Evolutionary conservation across 202 grass and related monocot genomes (phyloP).

Genomic region (Alloteropsis angusta): DNA sequence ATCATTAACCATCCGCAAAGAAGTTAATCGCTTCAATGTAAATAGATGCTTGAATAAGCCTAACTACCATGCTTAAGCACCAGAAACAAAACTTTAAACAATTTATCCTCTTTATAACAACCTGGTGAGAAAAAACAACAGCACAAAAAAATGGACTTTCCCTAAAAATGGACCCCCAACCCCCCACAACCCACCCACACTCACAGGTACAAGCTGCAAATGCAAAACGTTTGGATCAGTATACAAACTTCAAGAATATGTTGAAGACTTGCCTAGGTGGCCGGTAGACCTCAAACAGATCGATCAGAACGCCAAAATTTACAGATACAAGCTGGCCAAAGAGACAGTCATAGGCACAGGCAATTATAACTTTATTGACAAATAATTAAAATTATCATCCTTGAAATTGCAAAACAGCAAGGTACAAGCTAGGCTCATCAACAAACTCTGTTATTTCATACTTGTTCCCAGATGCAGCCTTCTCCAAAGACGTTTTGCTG

Average conservation of each 20-base stretch:
- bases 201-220: too few species aligned
- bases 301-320: not conserved
- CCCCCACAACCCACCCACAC: too few species aligned
- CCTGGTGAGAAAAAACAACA: too few species aligned
- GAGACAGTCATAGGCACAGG: not conserved
- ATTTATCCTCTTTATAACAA: too few species aligned
- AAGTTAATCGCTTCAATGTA: too few species aligned
- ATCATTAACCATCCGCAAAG: too few species aligned
- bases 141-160: too few species aligned
- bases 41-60: too few species aligned
- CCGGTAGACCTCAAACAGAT: not conserved
- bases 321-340: not conserved
- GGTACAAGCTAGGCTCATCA: constrained; percentile 62
- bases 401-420: constrained; percentile 47
- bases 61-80: too few species aligned
- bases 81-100: too few species aligned
- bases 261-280: not conserved
- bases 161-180: too few species aligned
- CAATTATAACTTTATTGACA: constrained; percentile 10
- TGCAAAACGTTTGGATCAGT: not conserved
- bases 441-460: constrained; percentile 57
- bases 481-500: constrained; percentile 38
- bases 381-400: not conserved
- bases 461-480: constrained; percentile 51
- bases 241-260: not conserved